These are phyloP conservation scores for Xylariaceae sp. DNA, from an alignment of 2,329 filamentous ascomycete genomes.

Conservation along the genomic window DNA sequence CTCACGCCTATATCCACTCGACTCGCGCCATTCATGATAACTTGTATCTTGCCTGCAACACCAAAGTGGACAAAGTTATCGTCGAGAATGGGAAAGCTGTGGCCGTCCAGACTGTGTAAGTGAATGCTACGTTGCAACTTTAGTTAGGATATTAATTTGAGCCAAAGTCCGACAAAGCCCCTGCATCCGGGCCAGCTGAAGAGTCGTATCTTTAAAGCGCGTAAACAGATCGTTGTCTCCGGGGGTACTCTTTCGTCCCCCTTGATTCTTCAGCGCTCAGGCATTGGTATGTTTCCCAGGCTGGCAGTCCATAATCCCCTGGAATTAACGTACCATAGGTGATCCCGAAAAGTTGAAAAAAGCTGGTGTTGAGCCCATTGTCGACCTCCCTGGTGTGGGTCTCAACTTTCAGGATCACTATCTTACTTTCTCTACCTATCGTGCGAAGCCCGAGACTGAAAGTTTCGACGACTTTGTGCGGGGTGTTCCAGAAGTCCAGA, in stretches of 20 bases:
- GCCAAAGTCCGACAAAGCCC: slow-evolving; percentile 62
- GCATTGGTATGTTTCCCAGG: slow-evolving; percentile 53
- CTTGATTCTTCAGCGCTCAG: slow-evolving; percentile 74
- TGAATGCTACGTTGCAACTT: slow-evolving; percentile 30
- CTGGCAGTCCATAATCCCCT: no score
- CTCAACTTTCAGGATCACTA: slow-evolving; percentile 80
- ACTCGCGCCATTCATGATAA: slow-evolving; percentile 72
- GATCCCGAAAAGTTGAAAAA: slow-evolving; percentile 71
- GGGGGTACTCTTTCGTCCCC: slow-evolving; percentile 75
- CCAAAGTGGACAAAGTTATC: slow-evolving; percentile 77
- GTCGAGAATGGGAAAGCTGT: slow-evolving; percentile 73
- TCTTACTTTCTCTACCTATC: slow-evolving; percentile 69
- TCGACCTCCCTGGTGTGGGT: slow-evolving; percentile 73
- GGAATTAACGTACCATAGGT: slow-evolving; percentile 38
- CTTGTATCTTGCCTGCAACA: slow-evolving; percentile 73
- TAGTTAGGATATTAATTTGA: slow-evolving; percentile 12
- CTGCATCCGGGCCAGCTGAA: slow-evolving; percentile 58
- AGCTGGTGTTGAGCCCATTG: slow-evolving; percentile 68
- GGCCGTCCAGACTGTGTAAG: slow-evolving; percentile 66
- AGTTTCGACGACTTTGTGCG: slow-evolving; percentile 81
- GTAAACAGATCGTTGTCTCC: slow-evolving; percentile 74
- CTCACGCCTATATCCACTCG: slow-evolving; percentile 77
- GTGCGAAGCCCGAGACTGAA: slow-evolving; percentile 75
- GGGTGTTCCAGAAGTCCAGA: slow-evolving; percentile 72
- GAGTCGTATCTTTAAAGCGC: slow-evolving; percentile 62